These are phyloP conservation scores for Pezicula rhizophila DNA, from an alignment of 2,329 filamentous ascomycete species.

Conservation along the genomic window DNA sequence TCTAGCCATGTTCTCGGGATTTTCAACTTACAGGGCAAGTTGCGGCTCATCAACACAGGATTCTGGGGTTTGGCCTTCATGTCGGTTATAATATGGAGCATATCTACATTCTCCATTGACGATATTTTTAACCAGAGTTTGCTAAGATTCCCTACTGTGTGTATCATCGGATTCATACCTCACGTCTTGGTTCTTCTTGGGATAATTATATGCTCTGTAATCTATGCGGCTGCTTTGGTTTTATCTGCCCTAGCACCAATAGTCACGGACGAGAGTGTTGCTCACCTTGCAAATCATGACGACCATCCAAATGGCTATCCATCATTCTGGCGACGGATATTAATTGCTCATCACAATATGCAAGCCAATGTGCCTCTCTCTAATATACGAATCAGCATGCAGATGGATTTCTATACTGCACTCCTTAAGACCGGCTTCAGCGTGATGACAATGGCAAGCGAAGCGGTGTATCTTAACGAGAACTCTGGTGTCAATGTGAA, in stretches of 20 bases:
- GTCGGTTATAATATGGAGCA: slow-evolving; percentile 74
- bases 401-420: slow-evolving; percentile 94
- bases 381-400: slow-evolving; percentile 71
- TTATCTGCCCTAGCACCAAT: slow-evolving; percentile 61
- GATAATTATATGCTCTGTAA: slow-evolving; percentile 66
- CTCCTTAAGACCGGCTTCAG: slow-evolving; percentile 81
- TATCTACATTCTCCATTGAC: slow-evolving; percentile 54
- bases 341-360: slow-evolving; percentile 76
- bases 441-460: slow-evolving; percentile 85
- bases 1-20: slow-evolving; percentile 79
- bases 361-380: slow-evolving; percentile 85
- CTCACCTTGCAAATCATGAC: slow-evolving; percentile 29
- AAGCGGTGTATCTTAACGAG: slow-evolving; percentile 93
- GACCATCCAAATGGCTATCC: slow-evolving; percentile 32
- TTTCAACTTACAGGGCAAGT: slow-evolving; percentile 70
- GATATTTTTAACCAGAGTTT: slow-evolving; percentile 59
- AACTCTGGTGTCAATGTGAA: slow-evolving; percentile 69
- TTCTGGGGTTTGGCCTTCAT: slow-evolving; percentile 92
- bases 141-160: slow-evolving; percentile 86
- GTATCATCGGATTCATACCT: slow-evolving; percentile 89
- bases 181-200: slow-evolving; percentile 82
- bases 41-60: slow-evolving; percentile 78
- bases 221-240: slow-evolving; percentile 71
- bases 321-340: slow-evolving; percentile 54
- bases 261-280: slow-evolving; percentile 13